A percentile compares a stretch with the other conserved stretches of the same genome.
Evolutionary conservation across 441 rosid species (phyloP).

Genomic region (Cnidoscolus chayamansa): DNA sequence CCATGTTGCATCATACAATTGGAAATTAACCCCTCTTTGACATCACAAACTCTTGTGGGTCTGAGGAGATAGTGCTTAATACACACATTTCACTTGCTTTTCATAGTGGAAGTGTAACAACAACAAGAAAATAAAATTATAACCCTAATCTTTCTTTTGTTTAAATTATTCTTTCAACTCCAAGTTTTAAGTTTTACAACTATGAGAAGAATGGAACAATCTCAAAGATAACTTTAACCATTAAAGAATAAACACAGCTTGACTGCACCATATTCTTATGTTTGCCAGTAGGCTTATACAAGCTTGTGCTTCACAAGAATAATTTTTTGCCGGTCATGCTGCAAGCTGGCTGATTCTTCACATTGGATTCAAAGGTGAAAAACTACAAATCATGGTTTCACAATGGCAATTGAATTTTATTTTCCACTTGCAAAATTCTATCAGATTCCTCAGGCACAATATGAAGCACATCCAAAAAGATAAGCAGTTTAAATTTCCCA

Average conservation of each 20-base stretch:
- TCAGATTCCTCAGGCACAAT: background rate
- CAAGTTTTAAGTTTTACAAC: too few species aligned
- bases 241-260: too few species aligned
- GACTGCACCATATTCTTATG: too few species aligned
- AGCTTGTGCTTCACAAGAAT: too few species aligned
- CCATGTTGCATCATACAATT: background rate
- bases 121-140: background rate
- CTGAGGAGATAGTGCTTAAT: background rate
- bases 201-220: too few species aligned
- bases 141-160: too few species aligned
- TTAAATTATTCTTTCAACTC: too few species aligned
- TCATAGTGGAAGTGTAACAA: background rate
- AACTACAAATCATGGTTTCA: background rate
- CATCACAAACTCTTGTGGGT: background rate
- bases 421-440: background rate
- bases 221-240: too few species aligned
- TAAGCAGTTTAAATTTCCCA: background rate
- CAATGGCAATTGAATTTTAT: background rate
- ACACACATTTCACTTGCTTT: constrained; percentile 1
- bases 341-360: background rate
- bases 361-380: background rate
- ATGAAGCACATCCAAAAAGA: background rate
- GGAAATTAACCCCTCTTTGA: background rate
- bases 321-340: too few species aligned
- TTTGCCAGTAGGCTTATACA: too few species aligned